Evolutionary conservation across 2,329 filamentous ascomycete genomes (phyloP), one percentile per base, ranked within the genome.

Genomic region (Colletotrichum noveboracense): DNA sequence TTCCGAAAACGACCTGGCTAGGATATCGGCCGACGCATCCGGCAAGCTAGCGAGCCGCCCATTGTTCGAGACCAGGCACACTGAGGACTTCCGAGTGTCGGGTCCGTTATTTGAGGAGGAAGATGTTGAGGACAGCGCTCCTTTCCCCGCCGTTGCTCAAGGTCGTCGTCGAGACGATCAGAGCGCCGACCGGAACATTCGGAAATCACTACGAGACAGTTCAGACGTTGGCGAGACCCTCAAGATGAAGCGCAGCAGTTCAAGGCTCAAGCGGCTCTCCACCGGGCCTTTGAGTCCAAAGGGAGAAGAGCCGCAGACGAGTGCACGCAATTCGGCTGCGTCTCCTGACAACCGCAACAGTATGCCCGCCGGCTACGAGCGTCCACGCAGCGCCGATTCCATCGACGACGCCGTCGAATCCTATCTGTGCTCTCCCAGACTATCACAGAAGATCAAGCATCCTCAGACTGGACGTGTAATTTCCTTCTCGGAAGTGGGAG

Each of bases 401-500:
- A 92, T 98, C 56, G 96, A 98, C 78, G 91, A 96, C 80, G 95
- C 95, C 1, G 96, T 99, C 1, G 92, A 96, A 71, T 92, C 93
- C 3, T 99, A 98, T 81, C 88, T 98, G 8, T 92, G 93, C 79
- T 95, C 95, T 13, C 93, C 95, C 0, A 92, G 96, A 9, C 86
- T 99, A 70, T 97, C 95, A 5, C 96, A 98, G 81, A 98, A 94
- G 84, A 95, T 98, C 67, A 89, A 90, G 26, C 95, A 98, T 84
- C 95, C 96, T 1, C 93, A 95, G 74, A 97, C 95, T 0, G 96
- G 96, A 2, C 92, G 97, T 18, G 89, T 94, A 5, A 98, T 99
- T 78, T 97, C 96, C 1, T 99, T 98, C 81, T 98, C 96, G 0
- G 97, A 99, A 83, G 97, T 99, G 4, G 97, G 97, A 16, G 96